Conservation (phyloP, 164 flowering plant genomes). For the Pachysandra terminalis region DNA sequence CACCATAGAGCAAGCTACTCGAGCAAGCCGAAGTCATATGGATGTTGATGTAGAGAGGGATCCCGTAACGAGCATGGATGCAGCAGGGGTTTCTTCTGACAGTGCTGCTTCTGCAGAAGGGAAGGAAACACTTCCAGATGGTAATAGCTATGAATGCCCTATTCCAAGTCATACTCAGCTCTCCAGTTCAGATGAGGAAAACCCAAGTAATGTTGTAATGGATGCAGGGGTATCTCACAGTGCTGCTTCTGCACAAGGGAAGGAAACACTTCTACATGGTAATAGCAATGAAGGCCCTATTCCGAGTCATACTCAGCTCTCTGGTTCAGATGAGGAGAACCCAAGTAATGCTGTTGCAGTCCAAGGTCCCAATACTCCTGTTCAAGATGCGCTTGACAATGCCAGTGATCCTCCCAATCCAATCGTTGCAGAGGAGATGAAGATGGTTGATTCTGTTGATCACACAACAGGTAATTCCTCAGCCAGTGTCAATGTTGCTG, state of each 20-base stretch:
- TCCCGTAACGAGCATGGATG: too few species aligned
- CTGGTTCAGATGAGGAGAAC: not conserved
- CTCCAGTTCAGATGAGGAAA: conserved; percentile 5
- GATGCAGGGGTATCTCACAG: not conserved
- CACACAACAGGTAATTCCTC: not conserved
- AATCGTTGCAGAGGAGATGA: not conserved
- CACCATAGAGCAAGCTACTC: conserved; percentile 7
- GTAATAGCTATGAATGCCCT: not conserved
- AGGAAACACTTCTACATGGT: not conserved
- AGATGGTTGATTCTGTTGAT: not conserved
- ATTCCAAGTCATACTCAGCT: conserved; percentile 12
- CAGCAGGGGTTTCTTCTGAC: not conserved
- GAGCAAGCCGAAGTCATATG: too few species aligned
- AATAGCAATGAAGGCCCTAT: not conserved
- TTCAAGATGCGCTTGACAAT: not conserved
- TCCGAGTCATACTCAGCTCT: conserved; percentile 5
- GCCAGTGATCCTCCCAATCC: not conserved
- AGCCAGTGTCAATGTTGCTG: not conserved
- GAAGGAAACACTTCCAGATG: not conserved
- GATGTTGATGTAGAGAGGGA: too few species aligned
- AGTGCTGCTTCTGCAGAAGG: conserved; percentile 1
- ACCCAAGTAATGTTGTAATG: conserved; percentile 1
- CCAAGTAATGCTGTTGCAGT: not conserved
- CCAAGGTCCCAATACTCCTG: not conserved
- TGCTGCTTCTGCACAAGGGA: not conserved